These are phyloP conservation scores for Stentor coeruleus DNA, from an alignment of 73 alveolate species.

Conservation along the genomic window DNA sequence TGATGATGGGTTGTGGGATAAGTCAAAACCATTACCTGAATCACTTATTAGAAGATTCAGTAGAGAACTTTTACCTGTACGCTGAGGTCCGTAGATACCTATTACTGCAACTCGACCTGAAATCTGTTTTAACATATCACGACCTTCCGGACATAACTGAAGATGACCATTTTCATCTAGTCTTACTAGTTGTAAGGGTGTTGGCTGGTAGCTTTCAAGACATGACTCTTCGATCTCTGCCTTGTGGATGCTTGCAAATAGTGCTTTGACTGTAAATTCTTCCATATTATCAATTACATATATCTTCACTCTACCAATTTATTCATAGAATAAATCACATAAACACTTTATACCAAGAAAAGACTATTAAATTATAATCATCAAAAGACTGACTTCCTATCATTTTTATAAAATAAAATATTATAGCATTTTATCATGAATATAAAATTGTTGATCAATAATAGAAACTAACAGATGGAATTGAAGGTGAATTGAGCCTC, in stretches of 20 bases:
- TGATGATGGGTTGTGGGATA: slow-evolving; percentile 75
- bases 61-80: slow-evolving; percentile 93
- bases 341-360: no score
- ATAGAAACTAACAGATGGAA: no score
- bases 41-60: slow-evolving; percentile 60
- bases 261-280: not conserved
- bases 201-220: not conserved
- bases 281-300: no score
- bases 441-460: no score
- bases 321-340: no score
- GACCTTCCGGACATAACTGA: not conserved
- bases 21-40: slow-evolving; percentile 43
- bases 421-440: no score
- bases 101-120: slow-evolving; percentile 30
- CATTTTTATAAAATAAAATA: no score
- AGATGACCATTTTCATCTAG: not conserved
- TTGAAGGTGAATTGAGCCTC: no score
- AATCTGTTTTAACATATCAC: not conserved
- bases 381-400: no score
- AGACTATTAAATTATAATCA: no score
- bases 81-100: slow-evolving; percentile 82
- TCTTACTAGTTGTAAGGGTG: not conserved
- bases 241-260: not conserved
- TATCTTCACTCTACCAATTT: no score
- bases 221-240: not conserved